Conservation (phyloP, 192 early-diverging fungal genomes). For the Backusella tarrabulga region DNA sequence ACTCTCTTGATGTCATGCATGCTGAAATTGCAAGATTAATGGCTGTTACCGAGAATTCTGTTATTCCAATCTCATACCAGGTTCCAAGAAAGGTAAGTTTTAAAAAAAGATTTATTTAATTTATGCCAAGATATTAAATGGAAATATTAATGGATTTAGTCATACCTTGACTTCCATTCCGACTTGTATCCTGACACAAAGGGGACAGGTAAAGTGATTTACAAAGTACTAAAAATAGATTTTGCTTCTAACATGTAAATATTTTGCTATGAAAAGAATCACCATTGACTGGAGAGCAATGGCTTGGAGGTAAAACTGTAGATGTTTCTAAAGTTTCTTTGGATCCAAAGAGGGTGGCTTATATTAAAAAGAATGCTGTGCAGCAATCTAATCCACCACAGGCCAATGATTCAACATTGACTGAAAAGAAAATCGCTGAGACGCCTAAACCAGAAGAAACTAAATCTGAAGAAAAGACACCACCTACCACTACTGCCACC, state of each 20-base stretch:
- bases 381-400: neutral
- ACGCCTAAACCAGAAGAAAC: conserved; percentile 3
- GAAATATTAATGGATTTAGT: conserved; percentile 26
- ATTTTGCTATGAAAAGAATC: conserved; percentile 26
- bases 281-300: conserved; percentile 55
- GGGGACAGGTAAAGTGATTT: conserved; percentile 32
- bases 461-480: conserved; percentile 13
- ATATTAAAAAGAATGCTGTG: neutral
- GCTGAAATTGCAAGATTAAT: conserved; percentile 68
- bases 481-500: neutral
- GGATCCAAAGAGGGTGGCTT: conserved; percentile 37
- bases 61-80: conserved; percentile 68
- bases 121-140: neutral
- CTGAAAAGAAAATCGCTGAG: neutral
- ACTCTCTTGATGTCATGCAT: conserved; percentile 65
- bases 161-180: conserved; percentile 78
- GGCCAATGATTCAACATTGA: neutral
- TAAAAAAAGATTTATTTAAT: neutral
- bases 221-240: neutral
- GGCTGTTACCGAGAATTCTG: conserved; percentile 50
- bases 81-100: conserved; percentile 61
- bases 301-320: conserved; percentile 54
- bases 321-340: conserved; percentile 43
- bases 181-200: conserved; percentile 89
- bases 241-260: neutral